Evolutionary conservation across 2,329 filamentous ascomycete genomes (phyloP).

Genomic region (Clarireedia sp.): DNA sequence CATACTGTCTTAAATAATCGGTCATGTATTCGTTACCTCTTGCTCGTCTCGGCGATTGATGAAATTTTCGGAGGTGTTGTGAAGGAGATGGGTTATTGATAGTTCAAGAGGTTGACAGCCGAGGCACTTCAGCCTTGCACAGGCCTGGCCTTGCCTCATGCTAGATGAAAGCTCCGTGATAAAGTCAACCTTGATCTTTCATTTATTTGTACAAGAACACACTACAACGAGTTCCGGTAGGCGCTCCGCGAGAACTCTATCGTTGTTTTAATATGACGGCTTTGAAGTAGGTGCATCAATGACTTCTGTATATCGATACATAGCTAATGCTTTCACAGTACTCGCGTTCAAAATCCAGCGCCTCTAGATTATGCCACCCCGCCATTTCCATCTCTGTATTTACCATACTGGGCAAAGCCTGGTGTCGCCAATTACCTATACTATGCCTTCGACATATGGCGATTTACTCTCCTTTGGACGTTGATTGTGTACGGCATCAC

Average conservation of each 20-base stretch:
- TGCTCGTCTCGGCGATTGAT: neutral
- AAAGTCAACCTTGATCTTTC: no score
- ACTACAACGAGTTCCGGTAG: no score
- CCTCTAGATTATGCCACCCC: conserved; percentile 50
- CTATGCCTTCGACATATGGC: conserved; percentile 56
- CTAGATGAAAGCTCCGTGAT: no score
- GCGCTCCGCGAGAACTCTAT: no score
- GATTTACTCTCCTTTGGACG: conserved; percentile 63
- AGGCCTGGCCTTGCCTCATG: neutral
- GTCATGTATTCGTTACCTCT: neutral
- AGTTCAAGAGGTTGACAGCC: neutral
- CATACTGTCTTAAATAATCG: conserved; percentile 12
- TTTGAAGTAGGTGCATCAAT: conserved; percentile 13
- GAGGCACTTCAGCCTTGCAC: neutral
- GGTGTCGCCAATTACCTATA: conserved; percentile 45
- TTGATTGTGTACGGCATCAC: conserved; percentile 54
- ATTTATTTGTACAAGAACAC: no score
- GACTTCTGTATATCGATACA: neutral
- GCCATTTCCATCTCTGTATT: conserved; percentile 60
- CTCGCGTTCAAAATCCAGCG: conserved; percentile 21
- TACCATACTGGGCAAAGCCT: conserved; percentile 41
- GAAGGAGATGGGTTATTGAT: neutral
- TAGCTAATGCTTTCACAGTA: conserved; percentile 15
- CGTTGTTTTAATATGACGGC: conserved; percentile 9
- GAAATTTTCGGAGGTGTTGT: neutral